Conservation (phyloP, 169 alveolate species). For the Eimeria falciformis region DNA sequence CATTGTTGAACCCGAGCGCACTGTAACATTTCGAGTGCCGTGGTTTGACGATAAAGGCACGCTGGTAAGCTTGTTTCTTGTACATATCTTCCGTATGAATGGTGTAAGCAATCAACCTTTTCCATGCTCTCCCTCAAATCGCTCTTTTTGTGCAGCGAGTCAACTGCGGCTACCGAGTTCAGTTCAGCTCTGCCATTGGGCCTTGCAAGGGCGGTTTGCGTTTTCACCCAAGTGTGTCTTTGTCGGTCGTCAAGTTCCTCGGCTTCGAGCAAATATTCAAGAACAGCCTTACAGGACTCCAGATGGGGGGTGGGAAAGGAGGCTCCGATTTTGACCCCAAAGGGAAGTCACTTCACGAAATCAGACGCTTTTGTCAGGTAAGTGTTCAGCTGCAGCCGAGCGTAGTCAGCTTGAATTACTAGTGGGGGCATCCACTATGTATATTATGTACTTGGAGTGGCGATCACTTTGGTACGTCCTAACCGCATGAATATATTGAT, state of each 20-base stretch:
- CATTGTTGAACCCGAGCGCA: conserved; percentile 88
- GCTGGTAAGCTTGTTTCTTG: background rate
- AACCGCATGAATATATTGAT: too few relatives aligned
- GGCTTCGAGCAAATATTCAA: conserved; percentile 93
- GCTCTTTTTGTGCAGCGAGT: conserved; percentile 73
- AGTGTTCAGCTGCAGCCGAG: background rate
- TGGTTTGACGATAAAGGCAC: conserved; percentile 88
- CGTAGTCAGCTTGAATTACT: too few relatives aligned
- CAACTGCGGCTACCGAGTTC: conserved; percentile 90
- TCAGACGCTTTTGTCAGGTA: conserved; percentile 87
- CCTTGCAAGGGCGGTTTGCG: conserved; percentile 93
- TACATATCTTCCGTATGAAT: too few relatives aligned
- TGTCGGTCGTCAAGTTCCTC: conserved; percentile 88
- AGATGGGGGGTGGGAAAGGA: conserved; percentile 92
- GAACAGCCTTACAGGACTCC: conserved; percentile 87
- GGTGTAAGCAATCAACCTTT: too few relatives aligned
- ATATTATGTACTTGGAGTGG: too few relatives aligned
- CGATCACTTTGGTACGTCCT: too few relatives aligned
- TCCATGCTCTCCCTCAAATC: too few relatives aligned
- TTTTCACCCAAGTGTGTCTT: conserved; percentile 89
- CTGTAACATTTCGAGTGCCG: conserved; percentile 84
- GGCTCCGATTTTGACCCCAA: conserved; percentile 93
- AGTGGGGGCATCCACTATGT: too few relatives aligned
- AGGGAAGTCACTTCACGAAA: conserved; percentile 89
- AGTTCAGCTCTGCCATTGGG: conserved; percentile 87